A percentile compares a stretch with the other conserved stretches of the same genome.
These are phyloP conservation scores for Trichoderma cornu-damae DNA, from an alignment of 2,329 filamentous ascomycete species.

Conservation along the genomic window DNA sequence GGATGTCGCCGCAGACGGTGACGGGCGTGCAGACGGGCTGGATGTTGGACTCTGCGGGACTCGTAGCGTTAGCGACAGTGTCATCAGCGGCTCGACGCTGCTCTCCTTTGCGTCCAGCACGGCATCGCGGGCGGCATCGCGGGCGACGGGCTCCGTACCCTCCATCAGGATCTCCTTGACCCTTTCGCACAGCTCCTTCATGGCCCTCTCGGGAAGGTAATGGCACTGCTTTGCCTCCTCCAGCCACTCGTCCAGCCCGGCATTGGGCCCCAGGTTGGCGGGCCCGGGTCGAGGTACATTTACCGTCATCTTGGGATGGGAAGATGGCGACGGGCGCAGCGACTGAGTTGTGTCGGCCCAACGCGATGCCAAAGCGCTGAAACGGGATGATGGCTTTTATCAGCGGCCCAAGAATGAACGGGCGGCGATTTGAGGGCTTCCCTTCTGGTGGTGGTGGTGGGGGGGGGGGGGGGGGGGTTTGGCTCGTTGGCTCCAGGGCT, in stretches of 20 bases:
- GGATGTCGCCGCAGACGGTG: constrained; percentile 95
- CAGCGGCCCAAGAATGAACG: constrained; percentile 16
- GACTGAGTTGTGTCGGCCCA: constrained; percentile 14
- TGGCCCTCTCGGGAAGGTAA: constrained; percentile 89
- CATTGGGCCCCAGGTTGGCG: constrained; percentile 74
- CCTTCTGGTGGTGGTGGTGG: too few species aligned
- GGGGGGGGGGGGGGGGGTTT: constrained; percentile 24
- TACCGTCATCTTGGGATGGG: constrained; percentile 32
- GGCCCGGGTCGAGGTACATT: constrained; percentile 82
- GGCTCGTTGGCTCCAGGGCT: constrained; percentile 4
- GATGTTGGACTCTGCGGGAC: constrained; percentile 80
- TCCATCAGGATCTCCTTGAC: constrained; percentile 99
- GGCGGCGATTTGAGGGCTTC: constrained; percentile 22
- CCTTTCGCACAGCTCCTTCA: constrained; percentile 98
- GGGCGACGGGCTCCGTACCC: constrained; percentile 48
- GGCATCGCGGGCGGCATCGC: not conserved
- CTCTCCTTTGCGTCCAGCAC: not conserved
- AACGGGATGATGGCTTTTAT: constrained; percentile 17
- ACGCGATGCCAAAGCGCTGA: constrained; percentile 14
- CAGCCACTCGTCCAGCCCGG: constrained; percentile 92
- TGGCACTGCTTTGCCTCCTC: constrained; percentile 96
- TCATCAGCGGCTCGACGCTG: not conserved
- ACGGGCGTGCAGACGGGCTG: constrained; percentile 96
- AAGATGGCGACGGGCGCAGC: constrained; percentile 21
- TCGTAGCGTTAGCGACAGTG: not conserved